Base-by-base conservation (phyloP, 1,284 basidiomycete genomes). In the Stereum hirsutum region DNA sequence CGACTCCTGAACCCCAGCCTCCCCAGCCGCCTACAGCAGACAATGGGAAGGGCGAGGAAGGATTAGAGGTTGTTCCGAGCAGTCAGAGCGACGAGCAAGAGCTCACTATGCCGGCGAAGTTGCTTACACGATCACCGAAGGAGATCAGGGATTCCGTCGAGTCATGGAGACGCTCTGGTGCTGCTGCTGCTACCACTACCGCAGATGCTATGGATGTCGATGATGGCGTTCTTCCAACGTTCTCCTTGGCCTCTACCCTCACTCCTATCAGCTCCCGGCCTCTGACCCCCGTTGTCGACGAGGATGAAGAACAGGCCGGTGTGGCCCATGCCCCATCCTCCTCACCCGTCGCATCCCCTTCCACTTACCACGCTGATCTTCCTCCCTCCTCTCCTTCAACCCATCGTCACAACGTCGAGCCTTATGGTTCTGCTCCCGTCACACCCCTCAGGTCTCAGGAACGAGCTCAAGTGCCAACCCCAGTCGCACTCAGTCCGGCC, bases 1-100 rank as follows among this genome's bases (percentile, higher is more conserved):
- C 11, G 8, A 11, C 40, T 10, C 30, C 41, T 5, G 12, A 21
- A 5, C 14, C 28, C 1, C n/a, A 6, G 38, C 6, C 19, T 21
- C 23, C 23, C n/a, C 12, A 36, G 20, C 15, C 5, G 27, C 12
- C 19, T 4, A 31, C 20, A 17, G 25, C n/a, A 23, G n/a, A 23
- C 14, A n/a, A 42, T 5, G 21, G 12, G 4, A 24, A 26, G 24
- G 30, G 7, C 5, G 42, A 21, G 6, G 43, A 33, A 5, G 24
- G n/a, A 14, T 56, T 54, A 35, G 64, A 69, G 43, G 53, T 69
- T 17, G 63, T 85, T 12, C 78, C 77, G n/a, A 81, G 75, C 34
- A 84, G 81, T 50, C 75, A 82, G 54, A 79, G 80, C 35, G 76
- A 81, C 49, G 83, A 86, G 54, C 63, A 67, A 40, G 80, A 82